Percentiles rank a stretch among this genome's conserved stretches.
Conservation (phyloP, 2,329 filamentous ascomycete genomes). For the Nothomitra cinnamomea region DNA sequence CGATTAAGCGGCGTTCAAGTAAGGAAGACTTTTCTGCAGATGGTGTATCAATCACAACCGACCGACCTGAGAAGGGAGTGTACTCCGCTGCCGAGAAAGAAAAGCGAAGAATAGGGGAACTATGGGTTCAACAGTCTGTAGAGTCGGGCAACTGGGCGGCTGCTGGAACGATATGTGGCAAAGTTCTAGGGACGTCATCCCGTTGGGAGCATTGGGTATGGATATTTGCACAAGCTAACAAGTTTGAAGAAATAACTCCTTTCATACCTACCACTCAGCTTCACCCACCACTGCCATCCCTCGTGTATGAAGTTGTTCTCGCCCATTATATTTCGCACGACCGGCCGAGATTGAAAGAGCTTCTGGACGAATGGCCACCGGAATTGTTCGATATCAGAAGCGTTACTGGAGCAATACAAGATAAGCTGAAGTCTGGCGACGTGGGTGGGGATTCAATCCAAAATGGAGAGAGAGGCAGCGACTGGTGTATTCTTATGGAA, state of each 20-base stretch:
- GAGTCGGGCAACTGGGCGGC: constrained; percentile 54
- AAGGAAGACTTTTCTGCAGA: constrained; percentile 57
- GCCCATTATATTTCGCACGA: constrained; percentile 75
- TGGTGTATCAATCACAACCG: constrained; percentile 46
- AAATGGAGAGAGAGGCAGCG: constrained; percentile 51
- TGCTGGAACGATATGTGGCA: constrained; percentile 67
- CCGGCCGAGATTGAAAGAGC: constrained; percentile 54
- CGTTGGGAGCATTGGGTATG: constrained; percentile 95
- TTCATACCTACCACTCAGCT: constrained; percentile 66
- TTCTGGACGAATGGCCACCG: constrained; percentile 69
- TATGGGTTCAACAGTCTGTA: constrained; percentile 82
- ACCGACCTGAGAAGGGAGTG: constrained; percentile 36
- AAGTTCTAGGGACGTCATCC: constrained; percentile 60
- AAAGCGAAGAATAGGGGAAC: constrained; percentile 76
- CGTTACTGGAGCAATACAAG: constrained; percentile 63
- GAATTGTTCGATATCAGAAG: constrained; percentile 68
- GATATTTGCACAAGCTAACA: constrained; percentile 71
- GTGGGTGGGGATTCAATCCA: constrained; percentile 61
- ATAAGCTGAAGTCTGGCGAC: constrained; percentile 61
- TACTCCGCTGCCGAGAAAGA: constrained; percentile 63
- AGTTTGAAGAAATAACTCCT: constrained; percentile 76
- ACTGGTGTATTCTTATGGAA: constrained; percentile 84
- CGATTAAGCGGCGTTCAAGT: constrained; percentile 26
- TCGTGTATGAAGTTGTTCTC: constrained; percentile 77
- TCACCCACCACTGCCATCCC: constrained; percentile 58